Percentiles rank a stretch among this genome's conserved stretches.
Evolutionary conservation across 2,329 filamentous ascomycete genomes (phyloP).

Genomic region (Ceratocystis alfenasii): DNA sequence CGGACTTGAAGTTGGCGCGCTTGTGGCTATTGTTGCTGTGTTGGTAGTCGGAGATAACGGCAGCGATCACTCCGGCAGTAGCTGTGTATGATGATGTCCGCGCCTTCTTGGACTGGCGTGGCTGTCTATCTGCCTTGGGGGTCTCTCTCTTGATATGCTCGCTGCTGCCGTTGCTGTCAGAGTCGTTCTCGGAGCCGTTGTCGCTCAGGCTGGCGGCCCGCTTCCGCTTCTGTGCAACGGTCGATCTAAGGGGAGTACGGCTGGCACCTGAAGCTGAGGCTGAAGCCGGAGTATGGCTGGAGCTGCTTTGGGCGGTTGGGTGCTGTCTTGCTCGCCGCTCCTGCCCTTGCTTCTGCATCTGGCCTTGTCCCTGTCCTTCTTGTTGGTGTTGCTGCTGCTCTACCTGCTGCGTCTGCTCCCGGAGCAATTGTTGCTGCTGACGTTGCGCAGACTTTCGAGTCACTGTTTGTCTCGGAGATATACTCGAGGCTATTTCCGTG

Average conservation of each 20-base stretch:
- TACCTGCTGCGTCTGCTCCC: not conserved
- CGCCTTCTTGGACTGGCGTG: slow-evolving; percentile 13
- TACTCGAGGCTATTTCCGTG: not conserved
- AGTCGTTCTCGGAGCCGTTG: slow-evolving; percentile 11
- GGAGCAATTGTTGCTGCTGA: not conserved
- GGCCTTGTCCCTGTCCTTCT: not conserved
- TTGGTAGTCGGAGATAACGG: slow-evolving; percentile 2
- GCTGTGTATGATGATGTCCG: not conserved
- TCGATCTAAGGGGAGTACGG: slow-evolving; percentile 8
- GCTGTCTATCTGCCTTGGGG: not conserved
- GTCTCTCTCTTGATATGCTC: not conserved
- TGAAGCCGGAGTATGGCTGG: not conserved
- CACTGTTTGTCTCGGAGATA: slow-evolving; percentile 2
- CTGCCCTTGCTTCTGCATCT: not conserved
- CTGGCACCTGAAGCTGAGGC: not conserved
- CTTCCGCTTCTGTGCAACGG: slow-evolving; percentile 9
- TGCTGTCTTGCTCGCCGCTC: not conserved
- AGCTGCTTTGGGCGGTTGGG: not conserved
- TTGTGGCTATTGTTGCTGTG: slow-evolving; percentile 15
- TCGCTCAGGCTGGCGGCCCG: not conserved
- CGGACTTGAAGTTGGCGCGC: slow-evolving; percentile 18
- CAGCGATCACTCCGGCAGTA: not conserved
- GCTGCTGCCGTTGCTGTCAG: slow-evolving; percentile 2
- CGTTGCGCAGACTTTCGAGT: slow-evolving; percentile 1
- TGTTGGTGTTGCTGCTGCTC: not conserved